Percentiles rank a stretch among this genome's conserved stretches.
phyloP scores from a whole-genome alignment of 148 eudicot genomes.

The Cornus kousa region DNA sequence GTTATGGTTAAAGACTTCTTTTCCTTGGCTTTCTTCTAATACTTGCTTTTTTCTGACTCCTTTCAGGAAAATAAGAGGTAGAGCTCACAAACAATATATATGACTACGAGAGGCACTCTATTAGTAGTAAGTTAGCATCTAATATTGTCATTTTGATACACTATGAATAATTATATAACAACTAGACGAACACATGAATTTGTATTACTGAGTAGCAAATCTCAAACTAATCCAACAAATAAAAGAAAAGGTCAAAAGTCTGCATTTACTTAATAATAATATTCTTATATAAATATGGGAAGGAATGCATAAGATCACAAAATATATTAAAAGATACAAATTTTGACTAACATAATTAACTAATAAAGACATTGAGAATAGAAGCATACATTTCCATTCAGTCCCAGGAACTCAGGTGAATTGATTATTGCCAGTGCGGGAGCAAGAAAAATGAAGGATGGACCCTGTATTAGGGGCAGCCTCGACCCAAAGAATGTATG shows the following conservation, averaged over 20 bases:
- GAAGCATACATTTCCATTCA: conserved; percentile 75
- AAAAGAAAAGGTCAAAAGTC: neutral
- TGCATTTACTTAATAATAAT: neutral
- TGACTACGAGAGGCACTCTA: neutral
- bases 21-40: neutral
- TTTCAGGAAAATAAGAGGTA: neutral
- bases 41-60: too few species aligned
- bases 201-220: neutral
- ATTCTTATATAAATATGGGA: neutral
- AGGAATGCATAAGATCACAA: neutral
- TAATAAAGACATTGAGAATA: neutral
- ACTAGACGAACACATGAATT: neutral
- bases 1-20: neutral
- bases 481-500: conserved; percentile 85
- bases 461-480: conserved; percentile 94
- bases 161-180: neutral
- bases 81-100: neutral
- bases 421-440: conserved; percentile 90
- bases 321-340: neutral
- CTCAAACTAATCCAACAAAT: neutral
- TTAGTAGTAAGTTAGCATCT: neutral
- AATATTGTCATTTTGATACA: neutral
- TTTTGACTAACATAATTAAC: neutral
- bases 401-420: conserved; percentile 83
- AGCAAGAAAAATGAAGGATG: conserved; percentile 92